phyloP scores from a whole-genome alignment of 2,329 filamentous ascomycete genomes.

The Chrysoporthe austroafricana region DNA sequence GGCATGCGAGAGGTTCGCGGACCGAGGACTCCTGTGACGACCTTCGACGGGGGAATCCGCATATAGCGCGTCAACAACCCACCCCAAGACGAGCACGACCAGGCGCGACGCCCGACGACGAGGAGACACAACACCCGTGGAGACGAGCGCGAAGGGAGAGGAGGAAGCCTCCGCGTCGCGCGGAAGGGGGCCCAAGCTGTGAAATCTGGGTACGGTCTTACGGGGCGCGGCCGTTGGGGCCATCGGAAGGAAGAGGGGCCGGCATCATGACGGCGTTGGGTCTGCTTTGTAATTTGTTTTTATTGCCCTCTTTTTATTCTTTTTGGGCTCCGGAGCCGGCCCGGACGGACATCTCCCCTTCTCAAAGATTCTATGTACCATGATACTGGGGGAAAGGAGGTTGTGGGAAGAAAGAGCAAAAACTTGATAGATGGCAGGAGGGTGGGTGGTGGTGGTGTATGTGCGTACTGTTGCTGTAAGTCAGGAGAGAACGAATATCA shows the following conservation, averaged over 20 bases:
- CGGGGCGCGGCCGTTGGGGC: not conserved
- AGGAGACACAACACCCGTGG: too few relatives aligned
- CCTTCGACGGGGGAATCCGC: too few relatives aligned
- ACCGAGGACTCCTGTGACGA: too few relatives aligned
- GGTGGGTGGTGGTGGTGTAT: too few relatives aligned
- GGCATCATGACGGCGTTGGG: constrained; percentile 24
- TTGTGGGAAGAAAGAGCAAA: not conserved
- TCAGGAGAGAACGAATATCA: too few relatives aligned
- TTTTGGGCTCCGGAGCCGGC: not conserved
- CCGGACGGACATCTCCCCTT: constrained; percentile 23
- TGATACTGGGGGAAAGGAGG: not conserved
- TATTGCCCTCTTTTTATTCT: not conserved
- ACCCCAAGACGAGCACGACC: too few relatives aligned
- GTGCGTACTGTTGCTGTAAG: too few relatives aligned
- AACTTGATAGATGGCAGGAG: not conserved
- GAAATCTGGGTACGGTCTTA: not conserved
- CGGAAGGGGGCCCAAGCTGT: too few relatives aligned
- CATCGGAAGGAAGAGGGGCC: too few relatives aligned
- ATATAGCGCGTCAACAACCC: too few relatives aligned
- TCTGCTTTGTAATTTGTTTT: not conserved
- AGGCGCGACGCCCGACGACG: too few relatives aligned
- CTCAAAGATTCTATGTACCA: not conserved
- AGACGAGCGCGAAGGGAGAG: not conserved
- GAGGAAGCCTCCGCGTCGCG: too few relatives aligned
- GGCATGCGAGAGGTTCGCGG: not conserved